Conservation (phyloP, 305 asterid genomes). For the Euphrasia arctica region DNA sequence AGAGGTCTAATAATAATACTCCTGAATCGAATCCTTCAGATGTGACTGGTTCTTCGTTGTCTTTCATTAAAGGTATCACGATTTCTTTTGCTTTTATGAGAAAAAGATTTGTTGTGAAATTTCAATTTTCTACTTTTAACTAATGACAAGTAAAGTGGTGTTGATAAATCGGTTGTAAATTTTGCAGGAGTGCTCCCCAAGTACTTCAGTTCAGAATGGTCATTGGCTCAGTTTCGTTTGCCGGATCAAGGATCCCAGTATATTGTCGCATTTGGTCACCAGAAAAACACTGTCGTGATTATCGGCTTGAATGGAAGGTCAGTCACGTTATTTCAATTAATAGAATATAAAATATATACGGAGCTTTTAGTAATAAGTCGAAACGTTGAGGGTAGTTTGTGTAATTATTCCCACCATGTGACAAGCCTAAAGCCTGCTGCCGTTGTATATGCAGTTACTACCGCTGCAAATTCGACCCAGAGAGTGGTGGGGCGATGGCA, state of each 20-base stretch:
- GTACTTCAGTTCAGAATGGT: constrained; percentile 98
- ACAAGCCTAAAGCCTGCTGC: not conserved
- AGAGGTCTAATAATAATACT: constrained; percentile 33
- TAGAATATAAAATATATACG: not conserved
- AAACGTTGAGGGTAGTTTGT: no score
- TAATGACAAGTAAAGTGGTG: no score
- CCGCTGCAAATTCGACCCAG: constrained; percentile 77
- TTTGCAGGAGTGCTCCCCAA: constrained; percentile 86
- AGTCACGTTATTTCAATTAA: constrained; percentile 20
- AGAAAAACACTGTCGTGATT: constrained; percentile 76
- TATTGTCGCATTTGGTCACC: constrained; percentile 81
- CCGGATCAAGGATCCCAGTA: constrained; percentile 78
- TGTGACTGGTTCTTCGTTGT: constrained; percentile 52
- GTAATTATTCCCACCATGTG: no score
- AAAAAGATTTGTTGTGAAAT: not conserved
- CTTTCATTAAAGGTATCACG: constrained; percentile 77
- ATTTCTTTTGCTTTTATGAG: constrained; percentile 1
- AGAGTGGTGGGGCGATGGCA: constrained; percentile 75
- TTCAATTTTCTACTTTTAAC: not conserved
- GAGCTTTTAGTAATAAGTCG: not conserved
- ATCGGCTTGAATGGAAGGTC: constrained; percentile 98
- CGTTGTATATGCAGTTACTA: constrained; percentile 53
- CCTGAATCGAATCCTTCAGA: constrained; percentile 45
- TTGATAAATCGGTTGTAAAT: constrained; percentile 10
- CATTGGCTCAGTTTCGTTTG: constrained; percentile 88